Percentiles rank a stretch among this genome's conserved stretches.
These are phyloP conservation scores for Bothriochloa decipiens DNA, from an alignment of 176 grass and related monocot genomes.

Conservation along the genomic window DNA sequence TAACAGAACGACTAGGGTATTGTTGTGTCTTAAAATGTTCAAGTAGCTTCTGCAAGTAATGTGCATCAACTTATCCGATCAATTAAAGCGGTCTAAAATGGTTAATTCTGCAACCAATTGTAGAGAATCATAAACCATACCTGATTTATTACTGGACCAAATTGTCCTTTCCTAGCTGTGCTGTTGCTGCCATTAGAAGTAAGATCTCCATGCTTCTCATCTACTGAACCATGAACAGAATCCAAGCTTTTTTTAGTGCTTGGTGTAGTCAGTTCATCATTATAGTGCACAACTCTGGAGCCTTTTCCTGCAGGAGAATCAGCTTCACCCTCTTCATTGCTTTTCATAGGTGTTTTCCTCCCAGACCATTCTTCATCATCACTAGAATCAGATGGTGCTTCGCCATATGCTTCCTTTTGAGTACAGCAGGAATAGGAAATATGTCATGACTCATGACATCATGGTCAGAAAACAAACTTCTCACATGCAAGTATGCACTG, in stretches of 20 bases:
- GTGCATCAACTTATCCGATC: background rate
- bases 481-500: background rate
- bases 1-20: conserved; percentile 56
- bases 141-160: conserved; percentile 50
- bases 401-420: conserved; percentile 64
- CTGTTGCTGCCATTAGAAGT: conserved; percentile 44
- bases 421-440: conserved; percentile 50
- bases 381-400: conserved; percentile 57
- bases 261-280: conserved; percentile 29
- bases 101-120: background rate
- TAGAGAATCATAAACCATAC: conserved; percentile 29
- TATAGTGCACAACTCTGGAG: conserved; percentile 12
- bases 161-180: conserved; percentile 26
- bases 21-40: conserved; percentile 55
- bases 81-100: conserved; percentile 14
- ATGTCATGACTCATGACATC: conserved; percentile 28
- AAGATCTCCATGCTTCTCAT: conserved; percentile 27
- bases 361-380: conserved; percentile 82
- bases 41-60: conserved; percentile 51
- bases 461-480: conserved; percentile 30
- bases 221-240: conserved; percentile 39
- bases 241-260: conserved; percentile 14
- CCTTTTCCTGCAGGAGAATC: conserved; percentile 30
- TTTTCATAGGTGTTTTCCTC: conserved; percentile 36
- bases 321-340: conserved; percentile 49